Evolutionary conservation across 805 yeast genomes (phyloP), one percentile per base, ranked within the genome.

Genomic region (Candida multigemmis): DNA sequence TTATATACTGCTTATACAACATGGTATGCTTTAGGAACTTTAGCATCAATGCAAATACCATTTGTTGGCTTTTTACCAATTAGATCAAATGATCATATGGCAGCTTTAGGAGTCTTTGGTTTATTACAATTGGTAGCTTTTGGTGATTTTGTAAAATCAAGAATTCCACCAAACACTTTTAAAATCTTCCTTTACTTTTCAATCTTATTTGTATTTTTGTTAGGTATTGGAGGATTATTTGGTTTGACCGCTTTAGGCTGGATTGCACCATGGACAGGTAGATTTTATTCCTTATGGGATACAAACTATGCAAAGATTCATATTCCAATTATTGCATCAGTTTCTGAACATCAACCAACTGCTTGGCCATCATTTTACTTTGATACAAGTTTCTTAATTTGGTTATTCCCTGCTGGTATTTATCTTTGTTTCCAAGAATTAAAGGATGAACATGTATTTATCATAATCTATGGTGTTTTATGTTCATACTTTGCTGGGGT

Each of bases 221-320:
- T 80, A 16, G 95, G 96, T 32, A 46, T 84, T 22, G 62, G 65
- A 9, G 94, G 79, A 12, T 65, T 91, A 30, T 70, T 84, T 24
- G 73, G 70, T 11, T 76, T 93, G 41, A 91, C 99, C 11, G 80
- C 82, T 34, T 65, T 85, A 28, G 98, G 96, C 4, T 75, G 80
- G 53, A 91, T 93, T 55, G 96, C 97, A 19, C 99, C 99, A 30
- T 91, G 99, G 98, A 86, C 96, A 7, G 99, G 99, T 41, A 80
- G 99, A 59, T 93, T 91, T 65, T 91, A 91, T 60, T 87, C 97
- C 2, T 62, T 93, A 41, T 91, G 98, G 98, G 98, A 91, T 53
- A 91, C 98, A 4, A 80, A 72, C 53, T 91, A 93, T 48, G 99
- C 99, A 36, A 89, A 87, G 64, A 82, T 91, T 40, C 98, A 91